These are phyloP conservation scores for Hypsizygus marmoreus DNA, from an alignment of 768 basidiomycete genomes.

Conservation along the genomic window DNA sequence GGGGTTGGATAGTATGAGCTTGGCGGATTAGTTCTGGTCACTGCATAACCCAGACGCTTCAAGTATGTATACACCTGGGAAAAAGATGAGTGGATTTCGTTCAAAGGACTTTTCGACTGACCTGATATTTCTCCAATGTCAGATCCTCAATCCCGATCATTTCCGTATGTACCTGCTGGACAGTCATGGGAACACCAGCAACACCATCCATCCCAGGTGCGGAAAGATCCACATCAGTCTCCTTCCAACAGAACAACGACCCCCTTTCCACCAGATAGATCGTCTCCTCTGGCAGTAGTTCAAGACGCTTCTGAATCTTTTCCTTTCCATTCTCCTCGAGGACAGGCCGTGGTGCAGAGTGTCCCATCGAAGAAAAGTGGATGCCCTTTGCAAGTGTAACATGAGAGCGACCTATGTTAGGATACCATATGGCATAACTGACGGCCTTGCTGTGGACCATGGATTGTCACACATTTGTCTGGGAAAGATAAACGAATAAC, in stretches of 20 bases:
- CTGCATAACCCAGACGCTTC: conserved; percentile 86
- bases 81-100: background rate
- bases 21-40: conserved; percentile 62
- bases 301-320: conserved; percentile 65
- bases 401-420: conserved; percentile 61
- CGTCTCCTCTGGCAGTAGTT: conserved; percentile 93
- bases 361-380: conserved; percentile 80
- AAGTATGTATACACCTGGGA: conserved; percentile 88
- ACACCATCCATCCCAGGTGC: conserved; percentile 40
- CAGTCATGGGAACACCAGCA: conserved; percentile 78
- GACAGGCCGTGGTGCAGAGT: conserved; percentile 60
- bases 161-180: conserved; percentile 85
- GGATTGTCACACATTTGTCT: conserved; percentile 1
- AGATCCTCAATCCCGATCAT: conserved; percentile 82
- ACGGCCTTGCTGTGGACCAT: conserved; percentile 60
- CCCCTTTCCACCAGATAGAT: conserved; percentile 94
- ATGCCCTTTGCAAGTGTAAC: conserved; percentile 80
- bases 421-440: conserved; percentile 83
- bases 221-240: conserved; percentile 32
- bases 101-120: conserved; percentile 28
- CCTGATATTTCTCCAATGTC: conserved; percentile 88
- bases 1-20: conserved; percentile 37
- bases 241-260: conserved; percentile 81
- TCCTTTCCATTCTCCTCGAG: conserved; percentile 32
- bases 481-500: background rate